These are phyloP conservation scores for Lentinus brumalis DNA, from an alignment of 768 basidiomycete species.

Conservation along the genomic window DNA sequence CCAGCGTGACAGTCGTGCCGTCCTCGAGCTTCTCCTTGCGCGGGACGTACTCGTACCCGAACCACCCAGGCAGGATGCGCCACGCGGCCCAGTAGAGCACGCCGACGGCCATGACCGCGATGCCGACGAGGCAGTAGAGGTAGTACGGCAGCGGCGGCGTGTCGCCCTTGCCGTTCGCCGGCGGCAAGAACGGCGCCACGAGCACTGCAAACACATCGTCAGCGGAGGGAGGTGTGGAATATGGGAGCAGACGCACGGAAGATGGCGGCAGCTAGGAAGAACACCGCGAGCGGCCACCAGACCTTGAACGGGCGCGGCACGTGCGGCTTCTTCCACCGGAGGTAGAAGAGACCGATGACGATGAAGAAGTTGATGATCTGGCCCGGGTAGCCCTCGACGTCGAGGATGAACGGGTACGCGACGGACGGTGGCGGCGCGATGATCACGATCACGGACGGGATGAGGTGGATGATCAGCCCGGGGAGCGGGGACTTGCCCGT, in stretches of 20 bases:
- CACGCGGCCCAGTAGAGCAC: conserved; percentile 57
- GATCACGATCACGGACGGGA: conserved; percentile 57
- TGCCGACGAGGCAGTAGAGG: conserved; percentile 58
- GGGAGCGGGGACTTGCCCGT: conserved; percentile 58
- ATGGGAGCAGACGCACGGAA: conserved; percentile 45
- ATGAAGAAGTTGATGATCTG: conserved; percentile 62
- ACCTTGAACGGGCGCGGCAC: conserved; percentile 58
- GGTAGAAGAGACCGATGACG: conserved; percentile 57
- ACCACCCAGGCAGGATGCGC: conserved; percentile 52
- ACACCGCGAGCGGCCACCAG: conserved; percentile 56
- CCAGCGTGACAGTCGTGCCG: conserved; percentile 56
- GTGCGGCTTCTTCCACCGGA: conserved; percentile 53
- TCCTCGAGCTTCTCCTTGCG: conserved; percentile 51
- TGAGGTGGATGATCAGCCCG: conserved; percentile 56
- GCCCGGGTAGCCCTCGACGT: conserved; percentile 52
- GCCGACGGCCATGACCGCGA: conserved; percentile 47
- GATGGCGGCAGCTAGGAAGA: conserved; percentile 52
- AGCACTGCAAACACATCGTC: conserved; percentile 37
- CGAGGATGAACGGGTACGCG: conserved; percentile 63
- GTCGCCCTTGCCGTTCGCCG: conserved; percentile 56
- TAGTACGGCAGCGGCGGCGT: conserved; percentile 64
- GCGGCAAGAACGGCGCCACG: conserved; percentile 55
- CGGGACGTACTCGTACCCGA: conserved; percentile 49
- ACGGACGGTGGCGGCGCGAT: conserved; percentile 53
- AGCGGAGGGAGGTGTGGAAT: background rate